Evolutionary conservation across 2,329 filamentous ascomycete species (phyloP).

Genomic region (Sporothrix brasiliensis): DNA sequence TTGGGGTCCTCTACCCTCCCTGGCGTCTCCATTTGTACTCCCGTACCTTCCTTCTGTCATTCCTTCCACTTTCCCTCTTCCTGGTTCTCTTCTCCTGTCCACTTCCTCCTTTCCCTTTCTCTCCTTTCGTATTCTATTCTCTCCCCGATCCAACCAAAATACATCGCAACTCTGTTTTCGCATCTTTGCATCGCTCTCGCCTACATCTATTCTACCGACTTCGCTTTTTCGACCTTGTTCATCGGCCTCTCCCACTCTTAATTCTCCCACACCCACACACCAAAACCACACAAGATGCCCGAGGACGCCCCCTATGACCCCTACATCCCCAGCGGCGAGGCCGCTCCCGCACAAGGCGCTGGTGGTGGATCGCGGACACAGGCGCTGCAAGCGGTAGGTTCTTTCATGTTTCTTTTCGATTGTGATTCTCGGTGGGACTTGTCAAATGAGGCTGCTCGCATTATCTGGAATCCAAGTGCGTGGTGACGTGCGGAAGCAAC

Average conservation of each 20-base stretch:
- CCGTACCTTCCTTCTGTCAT: neutral
- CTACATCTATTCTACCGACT: neutral
- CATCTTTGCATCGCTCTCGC: conserved; percentile 14
- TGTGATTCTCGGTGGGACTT: neutral
- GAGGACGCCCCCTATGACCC: conserved; percentile 76
- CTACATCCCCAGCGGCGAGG: conserved; percentile 76
- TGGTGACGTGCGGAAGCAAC: conserved; percentile 16
- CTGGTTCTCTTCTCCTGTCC: neutral
- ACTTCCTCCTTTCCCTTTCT: neutral
- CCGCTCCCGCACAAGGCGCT: conserved; percentile 49
- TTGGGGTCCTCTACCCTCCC: conserved; percentile 12
- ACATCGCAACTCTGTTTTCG: conserved; percentile 1
- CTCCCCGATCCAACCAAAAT: conserved; percentile 1
- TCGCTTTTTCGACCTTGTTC: neutral
- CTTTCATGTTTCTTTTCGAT: conserved; percentile 30
- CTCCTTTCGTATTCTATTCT: conserved; percentile 14
- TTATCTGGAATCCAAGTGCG: neutral
- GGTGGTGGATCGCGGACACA: conserved; percentile 56
- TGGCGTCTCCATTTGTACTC: conserved; percentile 14
- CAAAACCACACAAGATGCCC: conserved; percentile 50
- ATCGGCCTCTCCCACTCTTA: neutral
- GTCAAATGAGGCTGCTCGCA: conserved; percentile 12
- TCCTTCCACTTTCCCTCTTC: conserved; percentile 12
- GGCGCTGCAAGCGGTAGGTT: conserved; percentile 82
- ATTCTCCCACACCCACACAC: neutral